Conservation (phyloP, 805 yeast genomes). For the Ogataea polymorpha region DNA sequence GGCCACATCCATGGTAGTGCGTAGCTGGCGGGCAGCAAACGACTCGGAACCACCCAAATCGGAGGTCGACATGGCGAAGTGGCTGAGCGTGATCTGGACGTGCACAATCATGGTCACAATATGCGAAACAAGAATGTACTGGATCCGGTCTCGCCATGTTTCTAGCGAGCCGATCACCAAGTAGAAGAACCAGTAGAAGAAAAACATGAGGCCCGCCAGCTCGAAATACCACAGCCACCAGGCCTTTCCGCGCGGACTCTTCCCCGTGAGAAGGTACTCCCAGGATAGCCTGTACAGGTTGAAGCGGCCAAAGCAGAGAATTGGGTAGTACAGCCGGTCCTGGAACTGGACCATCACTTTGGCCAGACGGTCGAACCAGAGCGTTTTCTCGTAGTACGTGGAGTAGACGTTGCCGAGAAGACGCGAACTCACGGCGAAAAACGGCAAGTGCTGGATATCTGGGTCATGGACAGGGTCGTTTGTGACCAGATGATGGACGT, state of each 20-base stretch:
- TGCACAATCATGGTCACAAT: conserved; percentile 87
- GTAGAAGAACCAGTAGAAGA: conserved; percentile 82
- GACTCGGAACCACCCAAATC: conserved; percentile 80
- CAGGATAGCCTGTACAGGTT: conserved; percentile 80
- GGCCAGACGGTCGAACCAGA: conserved; percentile 70
- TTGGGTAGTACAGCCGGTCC: conserved; percentile 69
- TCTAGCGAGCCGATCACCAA: conserved; percentile 52
- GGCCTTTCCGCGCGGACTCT: conserved; percentile 82
- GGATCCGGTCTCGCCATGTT: conserved; percentile 50
- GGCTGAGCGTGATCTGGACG: conserved; percentile 85
- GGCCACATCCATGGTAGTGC: conserved; percentile 94
- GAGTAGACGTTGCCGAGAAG: conserved; percentile 70
- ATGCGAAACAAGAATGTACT: conserved; percentile 70
- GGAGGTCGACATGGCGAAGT: conserved; percentile 91
- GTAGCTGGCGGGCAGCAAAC: conserved; percentile 72
- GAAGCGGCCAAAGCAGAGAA: conserved; percentile 79
- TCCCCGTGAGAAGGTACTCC: conserved; percentile 69
- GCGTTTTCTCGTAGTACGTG: conserved; percentile 67
- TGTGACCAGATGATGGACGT: conserved; percentile 89
- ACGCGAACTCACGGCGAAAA: conserved; percentile 78
- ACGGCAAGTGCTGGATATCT: conserved; percentile 89
- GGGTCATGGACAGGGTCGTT: conserved; percentile 94
- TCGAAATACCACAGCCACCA: conserved; percentile 86
- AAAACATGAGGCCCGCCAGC: conserved; percentile 61
- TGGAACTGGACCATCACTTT: conserved; percentile 59